phyloP scores from a whole-genome alignment of 306 rosid species.

The Carpinus fangiana region DNA sequence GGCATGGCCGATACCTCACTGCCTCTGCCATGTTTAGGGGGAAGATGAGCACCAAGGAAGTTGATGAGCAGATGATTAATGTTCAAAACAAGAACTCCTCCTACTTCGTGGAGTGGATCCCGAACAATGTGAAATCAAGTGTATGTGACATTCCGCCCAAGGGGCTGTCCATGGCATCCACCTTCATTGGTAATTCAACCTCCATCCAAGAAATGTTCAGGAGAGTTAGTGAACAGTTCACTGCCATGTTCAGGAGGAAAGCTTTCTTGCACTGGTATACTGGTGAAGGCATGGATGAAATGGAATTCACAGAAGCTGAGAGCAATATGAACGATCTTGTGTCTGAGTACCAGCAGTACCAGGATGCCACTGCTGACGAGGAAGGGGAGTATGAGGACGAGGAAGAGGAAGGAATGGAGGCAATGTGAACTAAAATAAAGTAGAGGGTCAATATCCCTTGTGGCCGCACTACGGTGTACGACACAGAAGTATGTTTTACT shows the following conservation, averaged over 20 bases:
- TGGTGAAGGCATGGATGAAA: constrained; percentile 66
- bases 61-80: constrained; percentile 59
- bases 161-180: constrained; percentile 65
- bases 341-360: constrained; percentile 65
- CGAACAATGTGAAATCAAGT: constrained; percentile 59
- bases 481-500: constrained; percentile 31
- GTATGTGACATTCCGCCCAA: constrained; percentile 65
- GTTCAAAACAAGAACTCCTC: constrained; percentile 62
- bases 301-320: constrained; percentile 69
- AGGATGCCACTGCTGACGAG: constrained; percentile 64
- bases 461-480: constrained; percentile 32
- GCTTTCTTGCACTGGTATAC: constrained; percentile 75
- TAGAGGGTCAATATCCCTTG: constrained; percentile 10
- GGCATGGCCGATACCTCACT: constrained; percentile 58
- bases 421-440: constrained; percentile 19
- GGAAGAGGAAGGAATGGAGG: constrained; percentile 40
- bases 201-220: constrained; percentile 66
- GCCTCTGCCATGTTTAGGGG: constrained; percentile 64
- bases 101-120: constrained; percentile 66
- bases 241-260: constrained; percentile 65
- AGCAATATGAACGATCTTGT: constrained; percentile 66
- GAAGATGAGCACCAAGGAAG: constrained; percentile 65
- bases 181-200: constrained; percentile 58
- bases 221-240: constrained; percentile 61
- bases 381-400: constrained; percentile 52